Conservation (phyloP, 306 rosid genomes). For the Begonia masoniana region DNA sequence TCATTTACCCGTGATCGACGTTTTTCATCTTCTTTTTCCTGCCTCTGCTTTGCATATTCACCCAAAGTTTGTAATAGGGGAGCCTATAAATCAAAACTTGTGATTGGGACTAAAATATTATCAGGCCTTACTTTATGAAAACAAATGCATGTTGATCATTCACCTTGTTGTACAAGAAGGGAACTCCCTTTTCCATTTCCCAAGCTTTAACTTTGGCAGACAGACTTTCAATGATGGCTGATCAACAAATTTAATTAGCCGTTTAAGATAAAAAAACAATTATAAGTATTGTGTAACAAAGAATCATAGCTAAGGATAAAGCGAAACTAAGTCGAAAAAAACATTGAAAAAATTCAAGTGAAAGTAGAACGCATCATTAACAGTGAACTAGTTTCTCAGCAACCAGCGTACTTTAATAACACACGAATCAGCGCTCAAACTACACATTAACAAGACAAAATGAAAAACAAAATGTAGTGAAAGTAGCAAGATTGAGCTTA, state of each 20-base stretch:
- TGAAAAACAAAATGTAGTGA: too few relatives aligned
- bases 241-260: slow-evolving; percentile 6
- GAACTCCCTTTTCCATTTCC: slow-evolving; percentile 75
- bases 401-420: too few relatives aligned
- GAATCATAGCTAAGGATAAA: too few relatives aligned
- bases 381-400: too few relatives aligned
- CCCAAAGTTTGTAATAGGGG: slow-evolving; percentile 45
- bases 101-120: too few relatives aligned
- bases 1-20: slow-evolving; percentile 63
- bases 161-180: slow-evolving; percentile 87
- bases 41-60: slow-evolving; percentile 41
- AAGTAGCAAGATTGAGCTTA: slow-evolving; percentile 21
- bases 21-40: slow-evolving; percentile 68
- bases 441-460: too few relatives aligned
- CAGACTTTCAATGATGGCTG: slow-evolving; percentile 66
- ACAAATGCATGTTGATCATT: slow-evolving; percentile 2
- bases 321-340: too few relatives aligned
- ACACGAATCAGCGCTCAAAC: too few relatives aligned
- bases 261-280: background rate
- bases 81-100: slow-evolving; percentile 28
- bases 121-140: too few relatives aligned
- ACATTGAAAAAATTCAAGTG: too few relatives aligned
- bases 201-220: slow-evolving; percentile 71
- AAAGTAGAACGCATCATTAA: too few relatives aligned
- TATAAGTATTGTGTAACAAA: too few relatives aligned